Conservation (phyloP, 1,284 basidiomycete genomes). For the Irpex rosettiformis region DNA sequence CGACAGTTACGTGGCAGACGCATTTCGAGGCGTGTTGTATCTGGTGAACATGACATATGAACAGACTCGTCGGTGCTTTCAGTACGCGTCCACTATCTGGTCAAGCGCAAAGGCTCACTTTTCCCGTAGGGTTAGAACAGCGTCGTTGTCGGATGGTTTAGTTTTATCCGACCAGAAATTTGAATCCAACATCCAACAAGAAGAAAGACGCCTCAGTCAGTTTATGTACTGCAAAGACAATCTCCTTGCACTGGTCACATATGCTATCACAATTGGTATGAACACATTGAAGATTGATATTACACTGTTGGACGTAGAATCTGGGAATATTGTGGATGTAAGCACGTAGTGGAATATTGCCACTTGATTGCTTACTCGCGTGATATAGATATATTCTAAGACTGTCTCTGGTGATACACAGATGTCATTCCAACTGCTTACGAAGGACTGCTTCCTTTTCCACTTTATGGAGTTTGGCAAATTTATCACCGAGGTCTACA, state of each 20-base stretch:
- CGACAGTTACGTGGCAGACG: not conserved
- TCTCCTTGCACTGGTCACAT: not conserved
- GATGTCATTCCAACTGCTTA: not conserved
- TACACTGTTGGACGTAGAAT: not conserved
- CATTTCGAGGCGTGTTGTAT: not conserved
- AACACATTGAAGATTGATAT: not conserved
- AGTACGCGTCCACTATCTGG: not conserved
- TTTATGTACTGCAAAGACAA: not conserved
- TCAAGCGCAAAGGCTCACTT: too few relatives aligned
- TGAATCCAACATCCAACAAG: not conserved
- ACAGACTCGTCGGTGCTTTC: not conserved
- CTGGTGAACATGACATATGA: not conserved
- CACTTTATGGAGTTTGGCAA: not conserved
- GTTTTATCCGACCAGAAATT: not conserved
- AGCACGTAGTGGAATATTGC: not conserved
- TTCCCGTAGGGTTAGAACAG: not conserved
- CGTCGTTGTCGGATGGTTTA: not conserved
- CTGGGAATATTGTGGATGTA: not conserved
- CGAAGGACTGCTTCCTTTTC: not conserved
- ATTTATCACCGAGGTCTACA: not conserved
- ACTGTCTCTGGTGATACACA: not conserved
- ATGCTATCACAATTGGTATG: not conserved
- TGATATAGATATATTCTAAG: not conserved
- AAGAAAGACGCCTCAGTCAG: not conserved
- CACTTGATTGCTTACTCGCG: not conserved